phyloP scores from a whole-genome alignment of 108 stramenopile genomes.

The Cyclotella choctawhatcheeana region DNA sequence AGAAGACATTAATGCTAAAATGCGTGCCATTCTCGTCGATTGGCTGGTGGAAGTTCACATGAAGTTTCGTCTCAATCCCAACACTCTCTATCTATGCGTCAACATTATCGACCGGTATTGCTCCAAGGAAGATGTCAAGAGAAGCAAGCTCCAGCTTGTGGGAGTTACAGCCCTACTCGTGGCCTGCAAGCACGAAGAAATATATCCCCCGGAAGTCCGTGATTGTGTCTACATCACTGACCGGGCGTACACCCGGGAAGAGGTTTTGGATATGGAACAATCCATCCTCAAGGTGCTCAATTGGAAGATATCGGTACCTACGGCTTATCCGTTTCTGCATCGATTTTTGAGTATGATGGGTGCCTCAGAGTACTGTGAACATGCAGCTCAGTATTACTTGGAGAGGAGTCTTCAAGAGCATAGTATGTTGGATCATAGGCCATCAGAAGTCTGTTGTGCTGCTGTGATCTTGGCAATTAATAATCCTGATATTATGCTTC shows the following conservation, averaged over 20 bases:
- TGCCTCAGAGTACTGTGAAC: constrained; percentile 55
- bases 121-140: constrained; percentile 65
- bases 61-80: constrained; percentile 89
- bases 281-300: constrained; percentile 84
- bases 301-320: constrained; percentile 93
- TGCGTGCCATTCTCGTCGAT: constrained; percentile 91
- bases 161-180: constrained; percentile 97
- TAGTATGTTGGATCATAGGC: constrained; percentile 80
- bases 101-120: constrained; percentile 90
- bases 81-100: constrained; percentile 86
- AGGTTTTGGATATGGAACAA: constrained; percentile 96
- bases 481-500: constrained; percentile 42
- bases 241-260: constrained; percentile 81
- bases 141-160: constrained; percentile 96
- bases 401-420: constrained; percentile 97
- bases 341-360: constrained; percentile 75
- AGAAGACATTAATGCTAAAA: constrained; percentile 85
- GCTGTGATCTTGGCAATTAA: constrained; percentile 89
- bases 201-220: constrained; percentile 96
- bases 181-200: constrained; percentile 99
- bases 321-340: constrained; percentile 91
- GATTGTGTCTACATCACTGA: constrained; percentile 99
- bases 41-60: constrained; percentile 97
- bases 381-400: constrained; percentile 88
- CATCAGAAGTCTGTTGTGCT: constrained; percentile 86